Evolutionary conservation across 108 stramenopile genomes (phyloP), one percentile per base, ranked within the genome.

Genomic region (Aurantiochytrium sp.): DNA sequence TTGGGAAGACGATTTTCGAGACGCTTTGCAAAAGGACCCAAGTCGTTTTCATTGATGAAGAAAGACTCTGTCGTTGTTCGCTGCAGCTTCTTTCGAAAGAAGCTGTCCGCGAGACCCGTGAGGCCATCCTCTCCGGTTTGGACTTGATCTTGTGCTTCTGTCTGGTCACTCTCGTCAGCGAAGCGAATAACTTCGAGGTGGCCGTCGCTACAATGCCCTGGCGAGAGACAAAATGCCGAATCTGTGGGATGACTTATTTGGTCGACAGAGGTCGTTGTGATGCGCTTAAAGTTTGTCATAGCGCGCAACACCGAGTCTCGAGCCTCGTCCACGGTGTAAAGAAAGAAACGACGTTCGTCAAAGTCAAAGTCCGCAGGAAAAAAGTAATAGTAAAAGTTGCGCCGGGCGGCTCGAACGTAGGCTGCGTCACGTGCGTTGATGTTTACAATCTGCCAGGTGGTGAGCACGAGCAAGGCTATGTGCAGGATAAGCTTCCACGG

Each of bases 371-470:
- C 76, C 23, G 6, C 10, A 12, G 76, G 76, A 4, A 83, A 83
- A 53, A 83, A 83, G 51, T 83, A 83, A 23, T 83, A 83, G 76
- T 83, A 83, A 18, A 47, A 83, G 51, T 83, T 83, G 25, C 76
- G 45, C 25, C 49, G 12, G 49, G 76, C 76, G n/a, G 76, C 76
- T 6, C 76, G 76, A 43, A 83, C 76, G 28, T 83, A 83, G 76
- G 76, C 76, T 6, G 76, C 76, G 28, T 83, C 76, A 16, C 51
- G 45, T 12, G 51, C 6, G 51, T 83, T 83, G 18, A 83, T 53
- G 76, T 53, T 43, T 12, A 83, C 76, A 12, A 83, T 53, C 28
- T 83, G 76, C 76, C 76, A 83, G 16, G 76, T 83, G 19, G 76
- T 83, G 5, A 83, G 76, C 51, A 23, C 51, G 19, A 83, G 49